Base-by-base conservation (phyloP, 371 early-diverging fungal species). In the Mucor racemosus region DNA sequence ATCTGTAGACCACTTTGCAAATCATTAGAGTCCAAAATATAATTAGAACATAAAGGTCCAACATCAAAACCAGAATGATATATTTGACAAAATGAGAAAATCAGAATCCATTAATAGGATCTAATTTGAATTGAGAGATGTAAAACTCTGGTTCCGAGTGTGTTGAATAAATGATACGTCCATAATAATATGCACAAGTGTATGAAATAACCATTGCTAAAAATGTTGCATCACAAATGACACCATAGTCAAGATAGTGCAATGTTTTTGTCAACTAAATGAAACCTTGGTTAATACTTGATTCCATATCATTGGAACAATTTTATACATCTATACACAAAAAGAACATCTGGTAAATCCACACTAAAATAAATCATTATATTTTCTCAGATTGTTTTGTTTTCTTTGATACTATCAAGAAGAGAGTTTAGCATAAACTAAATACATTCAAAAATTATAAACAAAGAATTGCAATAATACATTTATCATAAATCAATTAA, bases 291-390 rank as follows among this genome's bases (percentile, higher is more conserved):
- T 26, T 26, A 26, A 1, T 1, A 26, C 26, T 26, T 26, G 26
- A 26, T 3, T 26, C 26, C 3, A 26, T 26, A 26, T 3, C 26
- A 26, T 26, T 26, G 26, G 3, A 26, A 26, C 3, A 26, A 26
- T 55, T 39, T 38, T 19, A 35, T 48, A 14, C 7, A 59, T 86
- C 92, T 90, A 90, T 82, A 33, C 91, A 86, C 31, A 94, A 76
- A 76, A 46, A 92, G 76, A 33, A 90, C 87, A 69, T 94, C 94
- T 5, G 93, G 87, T 7, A 88, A 68, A 76, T 94, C 94, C 91
- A 94, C 88, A 68, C 85, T 82, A 8, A 46, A 10, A 19, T 46
- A 19, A 10, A 17, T 19, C 11, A 6, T 44, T 11, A 3, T 17
- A 8, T 1, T 17, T 5, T n/a, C 42, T 26, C 26, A 42, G 44